Evolutionary conservation across 768 basidiomycete species (phyloP).

Genomic region (Pulveroboletus ravenelii): DNA sequence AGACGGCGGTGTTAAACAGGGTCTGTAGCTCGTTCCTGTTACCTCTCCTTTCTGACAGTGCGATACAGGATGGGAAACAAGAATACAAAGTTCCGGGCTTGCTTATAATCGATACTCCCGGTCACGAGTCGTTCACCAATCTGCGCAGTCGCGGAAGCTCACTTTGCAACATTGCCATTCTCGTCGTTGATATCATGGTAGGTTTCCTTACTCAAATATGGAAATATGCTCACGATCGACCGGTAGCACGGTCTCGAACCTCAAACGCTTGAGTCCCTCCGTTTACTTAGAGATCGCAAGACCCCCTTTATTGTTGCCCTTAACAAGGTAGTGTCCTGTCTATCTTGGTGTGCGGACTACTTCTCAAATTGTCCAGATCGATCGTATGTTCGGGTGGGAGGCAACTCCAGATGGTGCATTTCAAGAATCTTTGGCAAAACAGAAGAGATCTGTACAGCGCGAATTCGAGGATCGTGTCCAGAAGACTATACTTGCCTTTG

Average conservation of each 20-base stretch:
- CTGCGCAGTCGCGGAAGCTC: conserved; percentile 93
- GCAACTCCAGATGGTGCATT: conserved; percentile 89
- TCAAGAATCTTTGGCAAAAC: conserved; percentile 83
- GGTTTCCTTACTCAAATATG: conserved; percentile 13
- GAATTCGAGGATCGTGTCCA: conserved; percentile 88
- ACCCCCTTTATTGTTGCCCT: conserved; percentile 98
- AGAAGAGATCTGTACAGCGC: conserved; percentile 71
- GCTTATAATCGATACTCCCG: conserved; percentile 95
- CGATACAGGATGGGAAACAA: conserved; percentile 60
- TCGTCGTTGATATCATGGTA: conserved; percentile 98
- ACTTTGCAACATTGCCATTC: conserved; percentile 96
- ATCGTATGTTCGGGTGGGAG: conserved; percentile 96
- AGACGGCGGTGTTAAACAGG: conserved; percentile 91
- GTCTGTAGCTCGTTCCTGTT: conserved; percentile 34
- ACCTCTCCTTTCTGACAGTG: conserved; percentile 6
- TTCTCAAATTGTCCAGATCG: conserved; percentile 58
- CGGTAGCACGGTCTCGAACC: conserved; percentile 90
- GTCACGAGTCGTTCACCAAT: conserved; percentile 99
- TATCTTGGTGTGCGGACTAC: background rate
- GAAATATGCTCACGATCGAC: conserved; percentile 4
- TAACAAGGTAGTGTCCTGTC: conserved; percentile 65
- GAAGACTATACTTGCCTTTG: conserved; percentile 87
- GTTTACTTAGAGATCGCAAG: conserved; percentile 85
- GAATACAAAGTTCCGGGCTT: conserved; percentile 98
- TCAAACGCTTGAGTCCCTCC: conserved; percentile 96